Evolutionary conservation across 306 rosid species (phyloP).

Genomic region (Ormosia emarginata): DNA sequence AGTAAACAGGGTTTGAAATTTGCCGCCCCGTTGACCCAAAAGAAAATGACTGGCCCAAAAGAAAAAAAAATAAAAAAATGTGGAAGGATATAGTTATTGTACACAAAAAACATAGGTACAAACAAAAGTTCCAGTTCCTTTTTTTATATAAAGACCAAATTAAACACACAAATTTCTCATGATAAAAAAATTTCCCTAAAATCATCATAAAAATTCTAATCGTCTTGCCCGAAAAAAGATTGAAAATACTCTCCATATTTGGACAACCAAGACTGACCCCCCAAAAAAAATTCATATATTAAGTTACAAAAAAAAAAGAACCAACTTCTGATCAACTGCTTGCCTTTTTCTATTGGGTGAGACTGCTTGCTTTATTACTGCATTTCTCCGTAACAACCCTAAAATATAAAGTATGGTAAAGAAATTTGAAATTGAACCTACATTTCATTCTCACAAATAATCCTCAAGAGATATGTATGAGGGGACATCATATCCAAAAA

Average conservation of each 20-base stretch:
- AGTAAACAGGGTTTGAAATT: no score
- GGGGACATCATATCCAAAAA: conserved; percentile 75
- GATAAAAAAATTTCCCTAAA: not conserved
- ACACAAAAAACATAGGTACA: not conserved
- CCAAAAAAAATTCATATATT: not conserved
- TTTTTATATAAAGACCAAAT: not conserved
- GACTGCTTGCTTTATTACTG: not conserved
- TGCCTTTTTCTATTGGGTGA: no score
- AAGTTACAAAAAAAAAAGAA: conserved; percentile 19
- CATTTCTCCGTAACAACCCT: conserved; percentile 3
- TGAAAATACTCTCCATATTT: not conserved
- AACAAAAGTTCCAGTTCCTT: not conserved
- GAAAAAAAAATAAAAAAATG: not conserved
- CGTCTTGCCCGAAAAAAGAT: not conserved
- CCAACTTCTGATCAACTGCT: conserved; percentile 11
- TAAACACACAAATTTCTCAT: not conserved
- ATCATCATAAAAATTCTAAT: not conserved
- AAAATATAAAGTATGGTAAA: not conserved
- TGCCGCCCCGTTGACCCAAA: no score
- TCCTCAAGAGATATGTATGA: conserved; percentile 55
- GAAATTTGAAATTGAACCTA: not conserved
- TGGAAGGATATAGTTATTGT: not conserved
- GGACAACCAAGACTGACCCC: not conserved
- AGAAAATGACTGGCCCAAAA: no score
- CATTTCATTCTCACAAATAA: conserved; percentile 32